Evolutionary conservation across 129 eudicot genomes (phyloP), one percentile per base, ranked within the genome.

Genomic region (Centella asiatica): DNA sequence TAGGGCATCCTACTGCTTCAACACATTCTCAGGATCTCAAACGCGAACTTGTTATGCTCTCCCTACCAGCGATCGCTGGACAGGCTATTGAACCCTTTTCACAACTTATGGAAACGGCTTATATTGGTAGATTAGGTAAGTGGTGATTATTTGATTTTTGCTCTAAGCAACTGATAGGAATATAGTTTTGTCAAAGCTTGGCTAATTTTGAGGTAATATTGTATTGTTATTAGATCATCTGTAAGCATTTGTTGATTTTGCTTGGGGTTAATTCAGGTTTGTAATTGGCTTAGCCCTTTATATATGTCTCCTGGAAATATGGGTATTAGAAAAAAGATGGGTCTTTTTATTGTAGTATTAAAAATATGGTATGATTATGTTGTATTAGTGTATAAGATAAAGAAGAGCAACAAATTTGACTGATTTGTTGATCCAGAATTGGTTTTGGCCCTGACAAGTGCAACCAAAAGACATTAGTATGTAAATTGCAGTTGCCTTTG

Each of bases 101-200:
- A 39, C 92, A 85, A 65, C 72, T 93, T 45, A 85, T 88, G 99
- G 96, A 93, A 86, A 93, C 99, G 22, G 96, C 95, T 62, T 93
- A 71, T 76, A 88, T 88, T 77, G 99, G 99, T 62, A 80, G 87
- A 72, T 62, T 93, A 58, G 99, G 99, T 93, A 80, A 77, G 66
- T 28, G 53, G 64, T 17, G 17, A n/a, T 42, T 2, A 40, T 23
- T 2, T 15, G n/a, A 1, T 25, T 33, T 32, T 29, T 9, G 3
- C 18, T 12, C 7, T 29, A 58, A 32, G 34, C 23, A 47, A 31
- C 24, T 33, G 22, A 24, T 19, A 4, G 10, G 18, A 18, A 47
- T 15, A 24, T 47, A 26, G 22, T 19, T 29, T n/a, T 20, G 12
- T 22, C 5, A 31, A 17, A 17, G 9, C 39, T 17, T 47, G 10